Base-by-base conservation (phyloP, 2,329 filamentous ascomycete species). In the Penicillium aurantiogriseum region DNA sequence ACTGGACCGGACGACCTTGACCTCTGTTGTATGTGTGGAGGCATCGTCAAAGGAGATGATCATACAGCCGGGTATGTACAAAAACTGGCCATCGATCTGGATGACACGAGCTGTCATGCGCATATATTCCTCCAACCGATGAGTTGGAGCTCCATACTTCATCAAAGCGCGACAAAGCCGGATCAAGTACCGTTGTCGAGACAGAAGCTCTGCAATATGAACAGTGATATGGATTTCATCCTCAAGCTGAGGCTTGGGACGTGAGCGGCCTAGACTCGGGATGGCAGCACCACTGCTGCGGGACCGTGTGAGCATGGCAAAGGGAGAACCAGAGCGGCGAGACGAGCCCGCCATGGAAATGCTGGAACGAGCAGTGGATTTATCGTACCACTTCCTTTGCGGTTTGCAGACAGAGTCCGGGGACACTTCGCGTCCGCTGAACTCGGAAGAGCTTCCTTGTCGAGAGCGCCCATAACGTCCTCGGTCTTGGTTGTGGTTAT, bases 11-110 rank as follows among this genome's bases (percentile, higher is more conserved):
- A 80, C 71, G 5, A 80, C 69, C 54, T 78, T 78, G 31, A 80
- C 74, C 56, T 80, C 76, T 0, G 78, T 77, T 8, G 77, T 80
- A 36, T 79, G 75, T 0, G 78, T 79, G 6, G 73, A 65, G 10
- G 71, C 58, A 51, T 80, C 78, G 51, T 86, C 92, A 69, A 97
- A 96, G 5, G 91, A 93, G 69, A 96, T 89, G 56, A 97, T 90
- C 92, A 97, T 97, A 69, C 90, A 95, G 0, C 90, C 90, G 0
- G 92, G 92, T 31, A 96, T 85, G 71, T 96, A 97, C 23, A 96
- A 78, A 66, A 94, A 96, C 67, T 96, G 91, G 6, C 88, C 89
- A 63, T 96, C 89, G 17, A 96, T 92, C 73, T 92, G 90, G 38
- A 97, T 82, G 2, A 94, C 90, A n/a, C 90, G 84, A 1, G 92